A percentile compares a stretch with the other conserved stretches of the same genome.
These are phyloP conservation scores for Suillus americanus DNA, from an alignment of 768 basidiomycete genomes.

Conservation along the genomic window DNA sequence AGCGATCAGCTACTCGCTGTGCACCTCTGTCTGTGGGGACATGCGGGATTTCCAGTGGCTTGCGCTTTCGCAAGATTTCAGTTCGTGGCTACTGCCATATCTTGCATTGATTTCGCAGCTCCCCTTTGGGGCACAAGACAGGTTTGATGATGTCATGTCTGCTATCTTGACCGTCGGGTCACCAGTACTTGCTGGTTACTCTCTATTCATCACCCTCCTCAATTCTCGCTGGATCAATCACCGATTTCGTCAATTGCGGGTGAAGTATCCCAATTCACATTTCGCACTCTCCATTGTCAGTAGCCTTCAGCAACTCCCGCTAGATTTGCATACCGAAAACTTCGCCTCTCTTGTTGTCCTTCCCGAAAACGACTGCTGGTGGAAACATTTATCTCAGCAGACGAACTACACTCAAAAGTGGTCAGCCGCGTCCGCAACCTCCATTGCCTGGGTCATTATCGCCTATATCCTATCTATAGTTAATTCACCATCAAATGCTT, in stretches of 20 bases:
- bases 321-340: constrained; percentile 26
- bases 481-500: constrained; percentile 18
- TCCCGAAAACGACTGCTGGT: constrained; percentile 37
- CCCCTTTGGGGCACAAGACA: constrained; percentile 43
- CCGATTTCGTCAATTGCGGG: constrained; percentile 21
- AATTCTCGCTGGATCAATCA: constrained; percentile 42
- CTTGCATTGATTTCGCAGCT: constrained; percentile 48
- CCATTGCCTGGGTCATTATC: constrained; percentile 36
- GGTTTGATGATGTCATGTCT: constrained; percentile 40
- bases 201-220: constrained; percentile 43
- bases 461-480: constrained; percentile 33
- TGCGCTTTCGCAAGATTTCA: constrained; percentile 34
- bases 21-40: background rate
- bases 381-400: constrained; percentile 27
- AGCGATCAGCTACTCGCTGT: background rate
- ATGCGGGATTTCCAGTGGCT: constrained; percentile 13
- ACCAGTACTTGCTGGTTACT: constrained; percentile 45
- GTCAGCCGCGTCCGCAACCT: constrained; percentile 32
- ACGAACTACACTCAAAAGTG: constrained; percentile 34
- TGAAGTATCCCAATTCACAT: constrained; percentile 13
- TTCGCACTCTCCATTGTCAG: constrained; percentile 30
- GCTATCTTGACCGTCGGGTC: constrained; percentile 45
- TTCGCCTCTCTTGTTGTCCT: constrained; percentile 37
- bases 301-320: constrained; percentile 38
- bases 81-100: constrained; percentile 48